phyloP scores from a whole-genome alignment of 768 basidiomycete species.

The Lactarius sanguifluus region DNA sequence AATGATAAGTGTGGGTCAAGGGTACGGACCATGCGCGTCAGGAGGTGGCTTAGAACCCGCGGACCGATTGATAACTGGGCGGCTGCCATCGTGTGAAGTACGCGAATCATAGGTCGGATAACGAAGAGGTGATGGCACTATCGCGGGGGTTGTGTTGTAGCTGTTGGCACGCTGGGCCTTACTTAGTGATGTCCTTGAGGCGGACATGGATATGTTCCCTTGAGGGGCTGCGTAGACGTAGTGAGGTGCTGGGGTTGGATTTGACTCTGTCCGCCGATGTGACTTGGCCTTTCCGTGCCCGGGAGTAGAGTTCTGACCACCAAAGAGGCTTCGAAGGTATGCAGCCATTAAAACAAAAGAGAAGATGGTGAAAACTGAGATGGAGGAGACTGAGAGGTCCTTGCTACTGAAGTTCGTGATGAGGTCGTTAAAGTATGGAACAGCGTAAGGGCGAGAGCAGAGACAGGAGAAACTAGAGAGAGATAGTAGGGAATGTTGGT shows the following conservation, averaged over 20 bases:
- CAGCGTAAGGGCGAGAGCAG: conserved; percentile 12
- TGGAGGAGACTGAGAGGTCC: conserved; percentile 3
- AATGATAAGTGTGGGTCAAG: conserved; percentile 29
- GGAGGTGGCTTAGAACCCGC: conserved; percentile 18
- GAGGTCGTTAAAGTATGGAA: conserved; percentile 14
- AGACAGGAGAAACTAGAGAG: not conserved
- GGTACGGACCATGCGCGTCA: conserved; percentile 25
- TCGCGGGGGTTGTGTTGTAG: conserved; percentile 25
- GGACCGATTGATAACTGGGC: conserved; percentile 22
- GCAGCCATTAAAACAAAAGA: conserved; percentile 43
- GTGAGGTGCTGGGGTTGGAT: conserved; percentile 35
- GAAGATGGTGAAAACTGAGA: not conserved
- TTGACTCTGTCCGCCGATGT: conserved; percentile 45
- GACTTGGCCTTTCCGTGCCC: conserved; percentile 39
- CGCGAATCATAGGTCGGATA: conserved; percentile 31
- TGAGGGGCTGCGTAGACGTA: conserved; percentile 32
- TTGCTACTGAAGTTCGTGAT: conserved; percentile 19
- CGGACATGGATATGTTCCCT: conserved; percentile 22
- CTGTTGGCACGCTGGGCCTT: conserved; percentile 21
- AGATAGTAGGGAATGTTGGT: conserved; percentile 1
- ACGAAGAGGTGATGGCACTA: conserved; percentile 29
- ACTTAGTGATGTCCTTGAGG: conserved; percentile 17
- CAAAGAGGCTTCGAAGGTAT: conserved; percentile 51
- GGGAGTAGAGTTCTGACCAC: conserved; percentile 32
- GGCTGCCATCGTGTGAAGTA: conserved; percentile 23